These are phyloP conservation scores for Pulveroboletus sp. DNA, from an alignment of 1,284 basidiomycete species.

Conservation along the genomic window DNA sequence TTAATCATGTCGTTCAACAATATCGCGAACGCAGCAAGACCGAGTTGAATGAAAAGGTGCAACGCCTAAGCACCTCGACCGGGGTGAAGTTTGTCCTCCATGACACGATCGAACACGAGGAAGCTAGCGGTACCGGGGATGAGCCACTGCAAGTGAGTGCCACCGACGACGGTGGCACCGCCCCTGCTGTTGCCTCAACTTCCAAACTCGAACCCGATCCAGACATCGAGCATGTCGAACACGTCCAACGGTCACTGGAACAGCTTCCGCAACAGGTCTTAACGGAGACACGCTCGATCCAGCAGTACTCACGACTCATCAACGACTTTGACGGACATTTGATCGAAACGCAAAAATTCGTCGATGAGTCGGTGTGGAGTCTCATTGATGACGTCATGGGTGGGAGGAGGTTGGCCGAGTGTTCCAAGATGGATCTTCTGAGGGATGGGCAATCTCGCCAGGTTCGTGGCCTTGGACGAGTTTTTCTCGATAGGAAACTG, in stretches of 20 bases:
- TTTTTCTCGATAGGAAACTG: no score
- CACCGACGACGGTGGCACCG: not conserved
- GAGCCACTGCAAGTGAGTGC: not conserved
- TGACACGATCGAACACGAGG: not conserved
- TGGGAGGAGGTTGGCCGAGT: slow-evolving; percentile 40
- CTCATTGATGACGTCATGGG: slow-evolving; percentile 54
- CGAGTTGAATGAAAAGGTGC: slow-evolving; percentile 12
- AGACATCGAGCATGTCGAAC: not conserved
- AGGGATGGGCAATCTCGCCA: slow-evolving; percentile 50
- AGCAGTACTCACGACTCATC: slow-evolving; percentile 49
- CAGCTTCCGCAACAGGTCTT: slow-evolving; percentile 52
- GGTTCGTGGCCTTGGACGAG: slow-evolving; percentile 36
- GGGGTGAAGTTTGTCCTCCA: not conserved
- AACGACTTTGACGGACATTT: slow-evolving; percentile 24
- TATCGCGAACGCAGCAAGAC: slow-evolving; percentile 40
- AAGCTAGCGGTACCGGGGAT: not conserved
- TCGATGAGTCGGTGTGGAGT: slow-evolving; percentile 43
- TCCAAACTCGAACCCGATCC: not conserved
- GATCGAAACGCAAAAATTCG: slow-evolving; percentile 18
- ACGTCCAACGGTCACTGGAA: slow-evolving; percentile 44
- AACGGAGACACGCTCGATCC: slow-evolving; percentile 46
- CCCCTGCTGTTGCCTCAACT: not conserved
- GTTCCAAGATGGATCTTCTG: slow-evolving; percentile 49
- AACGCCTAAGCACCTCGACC: slow-evolving; percentile 3
- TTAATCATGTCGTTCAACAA: slow-evolving; percentile 49